These are phyloP conservation scores for Calocera cornea DNA, from an alignment of 768 basidiomycete species.

Conservation along the genomic window DNA sequence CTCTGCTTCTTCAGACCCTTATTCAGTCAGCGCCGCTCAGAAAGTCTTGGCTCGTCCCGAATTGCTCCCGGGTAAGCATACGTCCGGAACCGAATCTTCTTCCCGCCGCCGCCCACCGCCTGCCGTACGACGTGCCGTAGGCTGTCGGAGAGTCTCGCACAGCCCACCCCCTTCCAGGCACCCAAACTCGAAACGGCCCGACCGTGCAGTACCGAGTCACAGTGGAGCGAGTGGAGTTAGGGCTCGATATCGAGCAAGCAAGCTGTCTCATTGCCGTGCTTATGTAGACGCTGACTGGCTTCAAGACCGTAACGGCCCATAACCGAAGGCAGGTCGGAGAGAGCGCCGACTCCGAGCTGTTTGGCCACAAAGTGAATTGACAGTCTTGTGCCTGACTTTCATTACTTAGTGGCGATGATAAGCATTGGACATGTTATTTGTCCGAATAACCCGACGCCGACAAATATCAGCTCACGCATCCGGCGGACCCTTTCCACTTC, in stretches of 20 bases:
- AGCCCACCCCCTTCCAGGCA: no score
- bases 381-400: neutral
- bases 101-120: neutral
- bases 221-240: neutral
- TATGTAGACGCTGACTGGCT: no score
- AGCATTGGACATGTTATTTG: neutral
- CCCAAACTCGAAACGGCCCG: no score
- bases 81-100: neutral
- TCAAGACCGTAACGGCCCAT: neutral
- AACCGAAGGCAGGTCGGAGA: neutral
- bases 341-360: neutral
- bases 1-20: neutral
- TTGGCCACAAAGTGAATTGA: neutral
- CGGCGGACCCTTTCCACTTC: neutral
- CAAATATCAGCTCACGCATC: neutral
- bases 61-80: neutral
- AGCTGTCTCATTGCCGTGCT: neutral
- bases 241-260: neutral
- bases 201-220: neutral
- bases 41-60: neutral
- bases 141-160: no score
- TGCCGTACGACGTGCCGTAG: no score
- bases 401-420: constrained; percentile 6
- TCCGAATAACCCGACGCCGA: neutral
- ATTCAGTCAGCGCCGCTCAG: neutral